Evolutionary conservation across 805 yeast species (phyloP), one percentile per base, ranked within the genome.

Genomic region (Saccharomycopsis schoenii): DNA sequence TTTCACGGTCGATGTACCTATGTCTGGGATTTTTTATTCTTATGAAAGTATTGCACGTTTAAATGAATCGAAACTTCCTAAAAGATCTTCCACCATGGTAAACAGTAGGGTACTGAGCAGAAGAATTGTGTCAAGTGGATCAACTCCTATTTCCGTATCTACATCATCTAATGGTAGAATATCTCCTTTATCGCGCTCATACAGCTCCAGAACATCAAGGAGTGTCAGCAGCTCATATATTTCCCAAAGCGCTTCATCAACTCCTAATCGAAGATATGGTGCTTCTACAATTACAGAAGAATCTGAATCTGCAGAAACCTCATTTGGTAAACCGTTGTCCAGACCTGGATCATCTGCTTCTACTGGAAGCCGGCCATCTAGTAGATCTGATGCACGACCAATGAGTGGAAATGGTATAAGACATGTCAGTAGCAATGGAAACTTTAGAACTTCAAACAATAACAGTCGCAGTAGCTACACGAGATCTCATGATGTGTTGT

Each of bases 21-120:
- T 80, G 61, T 77, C 90, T 19, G 97, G 97, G 0, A 72, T 92
- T 36, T 92, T 92, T 68, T 77, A 92, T 56, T 84, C 84, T 1
- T 82, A 77, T 68, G 81, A 76, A 57, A 79, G 57, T 40, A 58
- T 62, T 15, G 55, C 50, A 4, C 29, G 36, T n/a, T 58, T 58
- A 15, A 62, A 62, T 43, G 36, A 41, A 11, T 2, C 54, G 12
- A 25, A 19, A 36, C 34, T 24, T 40, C 56, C 47, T 2, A 59
- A 55, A 37, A 55, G 58, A 37, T 34, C 56, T 11, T 34, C 56
- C 6, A 43, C 56, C 5, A 25, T 39, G 17, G 21, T 40, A 5
- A 41, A 24, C 9, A 10, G 19, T 36, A 36, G 37, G n/a, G 12
- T 5, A 19, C 34, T 39, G 15, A 52, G 21, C 34, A 56, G 42